A percentile compares a stretch with the other conserved stretches of the same genome.
Conservation (phyloP, 1,284 basidiomycete genomes). For the Mrakiaceae sp. region DNA sequence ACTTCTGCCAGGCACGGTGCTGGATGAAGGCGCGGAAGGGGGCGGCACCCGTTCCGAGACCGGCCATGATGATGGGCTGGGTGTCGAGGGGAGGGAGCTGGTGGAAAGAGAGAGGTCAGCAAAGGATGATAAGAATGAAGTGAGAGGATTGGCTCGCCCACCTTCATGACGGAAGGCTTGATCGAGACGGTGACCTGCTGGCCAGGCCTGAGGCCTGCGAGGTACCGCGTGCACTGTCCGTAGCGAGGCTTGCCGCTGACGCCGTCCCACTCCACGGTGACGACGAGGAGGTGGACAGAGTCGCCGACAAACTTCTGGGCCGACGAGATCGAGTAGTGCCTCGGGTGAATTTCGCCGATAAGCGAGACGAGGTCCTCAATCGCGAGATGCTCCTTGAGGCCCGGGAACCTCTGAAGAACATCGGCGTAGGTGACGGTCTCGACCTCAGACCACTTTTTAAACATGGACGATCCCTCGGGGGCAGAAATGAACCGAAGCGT, state of each 20-base stretch:
- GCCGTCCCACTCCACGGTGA: conserved; percentile 83
- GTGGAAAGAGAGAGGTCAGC: conserved; percentile 21
- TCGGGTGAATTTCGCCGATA: conserved; percentile 80
- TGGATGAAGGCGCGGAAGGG: conserved; percentile 98
- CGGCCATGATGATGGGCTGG: conserved; percentile 96
- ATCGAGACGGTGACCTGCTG: conserved; percentile 94
- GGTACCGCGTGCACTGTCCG: conserved; percentile 95
- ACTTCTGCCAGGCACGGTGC: conserved; percentile 71
- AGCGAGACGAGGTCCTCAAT: conserved; percentile 52
- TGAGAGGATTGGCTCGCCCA: conserved; percentile 29
- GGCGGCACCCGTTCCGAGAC: conserved; percentile 92
- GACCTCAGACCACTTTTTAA: conserved; percentile 90
- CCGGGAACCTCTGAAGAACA: conserved; percentile 65
- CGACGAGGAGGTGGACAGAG: conserved; percentile 84
- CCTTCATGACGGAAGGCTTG: conserved; percentile 99
- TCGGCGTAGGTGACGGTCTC: conserved; percentile 94
- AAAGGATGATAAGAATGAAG: background rate
- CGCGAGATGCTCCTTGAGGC: conserved; percentile 34
- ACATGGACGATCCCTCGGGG: conserved; percentile 78
- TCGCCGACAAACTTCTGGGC: conserved; percentile 90
- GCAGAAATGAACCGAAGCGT: conserved; percentile 86
- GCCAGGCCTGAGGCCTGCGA: conserved; percentile 68
- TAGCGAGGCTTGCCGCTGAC: conserved; percentile 58
- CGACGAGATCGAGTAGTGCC: conserved; percentile 97
- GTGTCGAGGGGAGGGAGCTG: conserved; percentile 66